These are phyloP conservation scores for Juglanconis sp. DNA, from an alignment of 2,329 filamentous ascomycete genomes.

Conservation along the genomic window DNA sequence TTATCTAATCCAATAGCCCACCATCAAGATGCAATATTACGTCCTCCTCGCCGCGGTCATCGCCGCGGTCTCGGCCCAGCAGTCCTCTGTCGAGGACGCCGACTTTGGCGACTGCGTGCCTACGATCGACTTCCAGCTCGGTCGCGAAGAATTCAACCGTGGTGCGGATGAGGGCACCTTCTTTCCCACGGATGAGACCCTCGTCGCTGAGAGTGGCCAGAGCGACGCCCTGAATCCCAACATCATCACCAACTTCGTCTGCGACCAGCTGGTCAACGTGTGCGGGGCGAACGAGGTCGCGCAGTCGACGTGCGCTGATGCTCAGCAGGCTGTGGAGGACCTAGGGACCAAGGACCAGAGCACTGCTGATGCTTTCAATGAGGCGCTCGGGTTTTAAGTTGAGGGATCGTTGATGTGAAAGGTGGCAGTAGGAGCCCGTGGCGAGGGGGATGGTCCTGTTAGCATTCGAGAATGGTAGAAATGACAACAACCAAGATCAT, in stretches of 20 bases:
- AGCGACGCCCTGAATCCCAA: conserved; percentile 67
- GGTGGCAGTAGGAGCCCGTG: too few relatives aligned
- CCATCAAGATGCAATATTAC: not conserved
- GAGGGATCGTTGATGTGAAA: too few relatives aligned
- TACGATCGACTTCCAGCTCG: conserved; percentile 58
- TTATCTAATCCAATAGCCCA: not conserved
- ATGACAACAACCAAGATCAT: too few relatives aligned
- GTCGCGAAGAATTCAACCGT: conserved; percentile 47
- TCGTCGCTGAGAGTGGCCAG: conserved; percentile 57
- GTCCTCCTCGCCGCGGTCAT: not conserved
- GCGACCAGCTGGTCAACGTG: conserved; percentile 58
- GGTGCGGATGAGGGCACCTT: conserved; percentile 61
- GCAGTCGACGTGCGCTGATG: conserved; percentile 43
- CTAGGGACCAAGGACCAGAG: conserved; percentile 45
- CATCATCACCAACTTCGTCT: conserved; percentile 64
- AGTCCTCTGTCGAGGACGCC: conserved; percentile 26
- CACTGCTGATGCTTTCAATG: conserved; percentile 48
- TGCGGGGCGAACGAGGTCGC: conserved; percentile 57
- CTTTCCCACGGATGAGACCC: conserved; percentile 57
- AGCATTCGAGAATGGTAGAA: not conserved
- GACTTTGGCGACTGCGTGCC: conserved; percentile 55
- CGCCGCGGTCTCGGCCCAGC: not conserved
- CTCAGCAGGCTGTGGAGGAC: conserved; percentile 47
- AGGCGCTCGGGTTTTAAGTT: conserved; percentile 34
- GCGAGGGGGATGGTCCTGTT: too few relatives aligned